Conservation (phyloP, 352 stramenopile genomes). For the Aphanomyces stellatus region DNA sequence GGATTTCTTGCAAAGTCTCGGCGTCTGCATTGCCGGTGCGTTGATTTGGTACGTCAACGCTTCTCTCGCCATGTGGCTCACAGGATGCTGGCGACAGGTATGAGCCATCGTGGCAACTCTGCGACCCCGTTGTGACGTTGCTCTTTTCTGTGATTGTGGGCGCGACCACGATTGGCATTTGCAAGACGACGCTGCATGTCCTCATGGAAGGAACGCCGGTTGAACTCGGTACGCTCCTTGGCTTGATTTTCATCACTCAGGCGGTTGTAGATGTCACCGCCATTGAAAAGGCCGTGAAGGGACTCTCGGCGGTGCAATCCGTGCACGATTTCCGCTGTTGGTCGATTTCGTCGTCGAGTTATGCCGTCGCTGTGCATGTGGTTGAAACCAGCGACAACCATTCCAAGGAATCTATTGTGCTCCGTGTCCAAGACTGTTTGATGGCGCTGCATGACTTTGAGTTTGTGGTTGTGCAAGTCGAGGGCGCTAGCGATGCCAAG, state of each 20-base stretch:
- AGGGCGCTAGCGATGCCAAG: neutral
- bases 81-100: too few relatives aligned
- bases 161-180: constrained; percentile 88
- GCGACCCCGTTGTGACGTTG: constrained; percentile 95
- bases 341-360: constrained; percentile 87
- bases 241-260: too few relatives aligned
- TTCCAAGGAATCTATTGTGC: neutral
- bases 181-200: constrained; percentile 87
- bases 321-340: constrained; percentile 98
- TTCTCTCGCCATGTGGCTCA: too few relatives aligned
- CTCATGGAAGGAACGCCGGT: constrained; percentile 92
- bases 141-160: constrained; percentile 94
- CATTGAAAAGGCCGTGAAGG: constrained; percentile 35
- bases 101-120: constrained; percentile 90
- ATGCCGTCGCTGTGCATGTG: constrained; percentile 89
- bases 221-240: neutral
- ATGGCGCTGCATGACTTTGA: constrained; percentile 14
- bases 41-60: constrained; percentile 94
- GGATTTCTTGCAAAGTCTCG: constrained; percentile 95
- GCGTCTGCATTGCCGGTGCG: constrained; percentile 92
- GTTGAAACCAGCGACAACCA: neutral
- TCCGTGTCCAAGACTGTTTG: neutral
- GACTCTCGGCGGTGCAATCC: constrained; percentile 81
- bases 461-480: constrained; percentile 11
- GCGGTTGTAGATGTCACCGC: constrained; percentile 42